Evolutionary conservation across 805 yeast genomes (phyloP).

Genomic region (Cyberlindnera suaveolens): DNA sequence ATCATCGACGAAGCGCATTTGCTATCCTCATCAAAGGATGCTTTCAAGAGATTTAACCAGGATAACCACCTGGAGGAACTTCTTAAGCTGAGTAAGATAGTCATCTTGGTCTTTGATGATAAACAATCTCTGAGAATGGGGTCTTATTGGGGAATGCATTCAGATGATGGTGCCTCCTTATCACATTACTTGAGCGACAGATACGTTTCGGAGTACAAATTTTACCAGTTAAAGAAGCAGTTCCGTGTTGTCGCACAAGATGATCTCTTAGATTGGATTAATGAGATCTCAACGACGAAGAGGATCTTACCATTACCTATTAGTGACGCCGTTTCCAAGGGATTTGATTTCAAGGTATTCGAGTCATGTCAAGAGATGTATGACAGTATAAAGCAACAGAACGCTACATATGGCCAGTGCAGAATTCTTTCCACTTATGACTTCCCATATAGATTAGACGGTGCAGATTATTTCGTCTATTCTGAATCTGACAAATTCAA

Average conservation of each 20-base stretch:
- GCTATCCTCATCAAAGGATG: slow-evolving; percentile 37
- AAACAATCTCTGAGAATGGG: slow-evolving; percentile 42
- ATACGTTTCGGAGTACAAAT: slow-evolving; percentile 7
- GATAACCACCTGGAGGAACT: slow-evolving; percentile 38
- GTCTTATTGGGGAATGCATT: slow-evolving; percentile 34
- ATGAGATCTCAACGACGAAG: slow-evolving; percentile 28
- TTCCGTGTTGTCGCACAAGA: slow-evolving; percentile 36
- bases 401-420: slow-evolving; percentile 33
- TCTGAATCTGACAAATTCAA: slow-evolving; percentile 36
- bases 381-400: slow-evolving; percentile 25
- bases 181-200: slow-evolving; percentile 4
- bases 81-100: slow-evolving; percentile 31
- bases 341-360: slow-evolving; percentile 33
- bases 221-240: slow-evolving; percentile 30
- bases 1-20: slow-evolving; percentile 43
- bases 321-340: slow-evolving; percentile 6
- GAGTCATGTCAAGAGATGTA: slow-evolving; percentile 38
- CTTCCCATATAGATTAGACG: slow-evolving; percentile 40
- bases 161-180: slow-evolving; percentile 31
- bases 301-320: slow-evolving; percentile 30
- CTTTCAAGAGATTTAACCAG: slow-evolving; percentile 38
- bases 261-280: slow-evolving; percentile 37
- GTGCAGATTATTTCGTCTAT: slow-evolving; percentile 38
- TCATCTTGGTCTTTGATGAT: slow-evolving; percentile 39
- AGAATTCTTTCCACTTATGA: slow-evolving; percentile 40